A percentile compares a stretch with the other conserved stretches of the same genome.
Evolutionary conservation across 2,329 filamentous ascomycete genomes (phyloP).

Genomic region (Thielaviopsis populi): DNA sequence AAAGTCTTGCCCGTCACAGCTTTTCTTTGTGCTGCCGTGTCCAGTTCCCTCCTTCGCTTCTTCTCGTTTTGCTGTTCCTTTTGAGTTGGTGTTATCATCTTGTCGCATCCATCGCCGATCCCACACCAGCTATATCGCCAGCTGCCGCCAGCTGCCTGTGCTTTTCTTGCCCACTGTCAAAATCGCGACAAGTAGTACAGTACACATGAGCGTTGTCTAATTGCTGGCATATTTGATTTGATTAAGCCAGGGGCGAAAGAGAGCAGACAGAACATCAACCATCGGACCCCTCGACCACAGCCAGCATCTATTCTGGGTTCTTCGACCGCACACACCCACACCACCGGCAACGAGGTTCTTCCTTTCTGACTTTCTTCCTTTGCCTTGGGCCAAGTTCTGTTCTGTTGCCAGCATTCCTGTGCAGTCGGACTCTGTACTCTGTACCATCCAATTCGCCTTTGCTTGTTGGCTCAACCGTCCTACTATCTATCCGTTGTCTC

Average conservation of each 20-base stretch:
- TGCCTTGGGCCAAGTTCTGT: not conserved
- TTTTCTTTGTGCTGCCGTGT: not conserved
- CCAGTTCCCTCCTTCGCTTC: not conserved
- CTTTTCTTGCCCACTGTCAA: not conserved
- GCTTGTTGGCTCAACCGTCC: not conserved
- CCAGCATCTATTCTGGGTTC: slow-evolving; percentile 1
- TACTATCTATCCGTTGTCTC: not conserved
- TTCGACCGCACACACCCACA: not conserved
- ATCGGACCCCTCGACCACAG: slow-evolving; percentile 13
- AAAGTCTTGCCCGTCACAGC: not conserved
- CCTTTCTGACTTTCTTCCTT: slow-evolving; percentile 2
- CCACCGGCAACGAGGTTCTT: not conserved
- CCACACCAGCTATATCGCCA: not conserved
- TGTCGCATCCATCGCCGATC: not conserved
- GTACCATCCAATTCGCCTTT: not conserved
- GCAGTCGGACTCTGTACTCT: not conserved
- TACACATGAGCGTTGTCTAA: slow-evolving; percentile 1
- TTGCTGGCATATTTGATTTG: slow-evolving; percentile 7
- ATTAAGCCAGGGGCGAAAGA: slow-evolving; percentile 15
- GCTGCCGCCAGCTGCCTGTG: not conserved
- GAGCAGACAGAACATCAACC: slow-evolving; percentile 6
- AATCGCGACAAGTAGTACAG: slow-evolving; percentile 6
- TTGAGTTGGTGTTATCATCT: not conserved
- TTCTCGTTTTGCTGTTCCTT: not conserved
- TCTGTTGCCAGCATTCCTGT: not conserved